Conservation (phyloP, 257 asterid genomes). For the Scutellaria minor region DNA sequence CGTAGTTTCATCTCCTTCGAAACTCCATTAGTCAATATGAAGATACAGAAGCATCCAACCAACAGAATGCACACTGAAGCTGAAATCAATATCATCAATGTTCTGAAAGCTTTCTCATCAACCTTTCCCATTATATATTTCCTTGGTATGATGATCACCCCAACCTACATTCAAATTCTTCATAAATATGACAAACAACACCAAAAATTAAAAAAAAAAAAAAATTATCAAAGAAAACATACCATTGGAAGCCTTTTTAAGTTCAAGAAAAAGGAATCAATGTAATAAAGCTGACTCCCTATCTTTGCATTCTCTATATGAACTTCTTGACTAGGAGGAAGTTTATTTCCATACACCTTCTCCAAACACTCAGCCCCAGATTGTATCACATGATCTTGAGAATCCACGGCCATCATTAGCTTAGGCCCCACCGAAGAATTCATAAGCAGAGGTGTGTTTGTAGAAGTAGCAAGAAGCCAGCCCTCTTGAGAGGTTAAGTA, state of each 20-base stretch:
- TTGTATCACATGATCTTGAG: conserved; percentile 69
- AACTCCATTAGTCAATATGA: conserved; percentile 82
- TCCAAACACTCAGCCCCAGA: conserved; percentile 78
- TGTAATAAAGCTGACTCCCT: conserved; percentile 66
- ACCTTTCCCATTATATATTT: conserved; percentile 92
- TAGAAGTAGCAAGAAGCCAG: conserved; percentile 89
- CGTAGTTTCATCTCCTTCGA: conserved; percentile 93
- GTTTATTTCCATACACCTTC: conserved; percentile 53
- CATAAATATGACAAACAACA: conserved; percentile 2
- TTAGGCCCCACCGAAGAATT: conserved; percentile 66
- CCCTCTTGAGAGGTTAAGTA: conserved; percentile 93
- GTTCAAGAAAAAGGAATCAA: conserved; percentile 86
- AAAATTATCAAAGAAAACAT: conserved; percentile 19
- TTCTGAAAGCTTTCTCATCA: conserved; percentile 75
- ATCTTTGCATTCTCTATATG: conserved; percentile 84
- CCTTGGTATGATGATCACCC: conserved; percentile 88
- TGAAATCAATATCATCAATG: conserved; percentile 71
- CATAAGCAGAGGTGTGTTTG: conserved; percentile 66
- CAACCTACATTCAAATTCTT: conserved; percentile 59
- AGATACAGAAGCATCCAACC: conserved; percentile 87
- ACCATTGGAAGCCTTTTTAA: conserved; percentile 96
- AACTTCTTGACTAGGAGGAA: conserved; percentile 74
- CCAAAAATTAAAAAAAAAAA: background rate
- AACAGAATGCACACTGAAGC: conserved; percentile 80
- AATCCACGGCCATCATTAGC: conserved; percentile 82